Percentiles rank a stretch among this genome's conserved stretches.
These are phyloP conservation scores for Quercus ilex DNA, from an alignment of 306 rosid genomes.

Conservation along the genomic window DNA sequence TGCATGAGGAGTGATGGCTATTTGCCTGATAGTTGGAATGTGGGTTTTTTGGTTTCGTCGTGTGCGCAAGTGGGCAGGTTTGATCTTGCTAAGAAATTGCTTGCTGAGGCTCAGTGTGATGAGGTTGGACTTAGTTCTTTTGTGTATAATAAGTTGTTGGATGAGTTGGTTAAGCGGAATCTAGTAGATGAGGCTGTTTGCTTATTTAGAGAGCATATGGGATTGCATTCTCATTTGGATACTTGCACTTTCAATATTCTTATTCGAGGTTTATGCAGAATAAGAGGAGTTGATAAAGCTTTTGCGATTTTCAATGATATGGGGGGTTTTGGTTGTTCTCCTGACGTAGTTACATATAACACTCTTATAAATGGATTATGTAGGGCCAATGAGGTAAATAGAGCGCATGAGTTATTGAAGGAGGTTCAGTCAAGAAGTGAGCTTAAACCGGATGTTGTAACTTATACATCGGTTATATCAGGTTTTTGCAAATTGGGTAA, in stretches of 20 bases:
- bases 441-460: constrained; percentile 51
- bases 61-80: constrained; percentile 52
- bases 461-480: constrained; percentile 67
- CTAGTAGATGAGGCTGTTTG: constrained; percentile 55
- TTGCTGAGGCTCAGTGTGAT: constrained; percentile 40
- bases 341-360: constrained; percentile 66
- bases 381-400: constrained; percentile 50
- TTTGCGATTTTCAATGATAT: constrained; percentile 55
- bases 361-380: constrained; percentile 78
- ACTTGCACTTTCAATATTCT: constrained; percentile 69
- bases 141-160: constrained; percentile 64
- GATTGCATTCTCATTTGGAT: constrained; percentile 36
- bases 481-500: constrained; percentile 68
- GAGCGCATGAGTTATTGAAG: constrained; percentile 47
- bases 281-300: constrained; percentile 49
- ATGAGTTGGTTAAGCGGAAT: constrained; percentile 45
- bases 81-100: constrained; percentile 51
- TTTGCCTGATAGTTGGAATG: constrained; percentile 49
- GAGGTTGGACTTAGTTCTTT: constrained; percentile 37
- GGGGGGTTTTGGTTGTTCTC: constrained; percentile 61
- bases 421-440: constrained; percentile 36
- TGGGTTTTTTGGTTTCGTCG: constrained; percentile 58
- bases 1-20: constrained; percentile 67
- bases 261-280: constrained; percentile 62
- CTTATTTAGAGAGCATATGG: constrained; percentile 57